Evolutionary conservation across 2,329 filamentous ascomycete genomes (phyloP).

Genomic region (Diaporthe destruens): DNA sequence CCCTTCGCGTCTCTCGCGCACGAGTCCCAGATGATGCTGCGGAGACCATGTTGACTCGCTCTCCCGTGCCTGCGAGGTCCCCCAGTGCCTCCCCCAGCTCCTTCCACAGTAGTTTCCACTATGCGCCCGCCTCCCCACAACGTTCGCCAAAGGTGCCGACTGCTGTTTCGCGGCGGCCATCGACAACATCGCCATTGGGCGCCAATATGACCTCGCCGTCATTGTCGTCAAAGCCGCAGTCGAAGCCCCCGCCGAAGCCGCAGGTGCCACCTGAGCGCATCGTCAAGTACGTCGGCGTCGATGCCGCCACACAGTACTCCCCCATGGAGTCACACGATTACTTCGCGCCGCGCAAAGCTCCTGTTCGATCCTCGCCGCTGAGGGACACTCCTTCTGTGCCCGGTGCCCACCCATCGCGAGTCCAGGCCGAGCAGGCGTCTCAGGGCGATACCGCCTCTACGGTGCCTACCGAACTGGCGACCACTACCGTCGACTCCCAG

Average conservation of each 20-base stretch:
- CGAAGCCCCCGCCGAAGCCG: constrained; percentile 44
- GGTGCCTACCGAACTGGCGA: constrained; percentile 27
- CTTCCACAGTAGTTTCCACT: constrained; percentile 56
- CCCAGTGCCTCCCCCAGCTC: constrained; percentile 65
- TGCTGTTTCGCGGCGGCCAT: constrained; percentile 57
- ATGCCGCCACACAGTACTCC: constrained; percentile 63
- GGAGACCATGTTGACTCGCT: constrained; percentile 71
- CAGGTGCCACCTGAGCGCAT: constrained; percentile 47
- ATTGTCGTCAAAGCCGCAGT: constrained; percentile 45
- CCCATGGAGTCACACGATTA: constrained; percentile 62
- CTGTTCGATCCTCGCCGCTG: constrained; percentile 12
- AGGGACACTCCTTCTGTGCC: constrained; percentile 30
- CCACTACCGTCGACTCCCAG: constrained; percentile 30
- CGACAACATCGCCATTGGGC: constrained; percentile 52
- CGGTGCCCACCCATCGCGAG: constrained; percentile 32
- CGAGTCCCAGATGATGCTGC: constrained; percentile 54
- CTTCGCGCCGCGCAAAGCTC: constrained; percentile 42
- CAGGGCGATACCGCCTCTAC: not conserved
- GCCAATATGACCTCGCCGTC: constrained; percentile 48
- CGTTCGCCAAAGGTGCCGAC: constrained; percentile 58
- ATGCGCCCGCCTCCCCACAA: constrained; percentile 61
- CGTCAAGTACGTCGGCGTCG: constrained; percentile 60
- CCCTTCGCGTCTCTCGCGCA: constrained; percentile 47
- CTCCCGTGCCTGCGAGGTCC: constrained; percentile 63
- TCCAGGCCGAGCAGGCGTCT: constrained; percentile 10